Conservation (phyloP, 768 basidiomycete genomes). For the Mycena kentingensis region DNA sequence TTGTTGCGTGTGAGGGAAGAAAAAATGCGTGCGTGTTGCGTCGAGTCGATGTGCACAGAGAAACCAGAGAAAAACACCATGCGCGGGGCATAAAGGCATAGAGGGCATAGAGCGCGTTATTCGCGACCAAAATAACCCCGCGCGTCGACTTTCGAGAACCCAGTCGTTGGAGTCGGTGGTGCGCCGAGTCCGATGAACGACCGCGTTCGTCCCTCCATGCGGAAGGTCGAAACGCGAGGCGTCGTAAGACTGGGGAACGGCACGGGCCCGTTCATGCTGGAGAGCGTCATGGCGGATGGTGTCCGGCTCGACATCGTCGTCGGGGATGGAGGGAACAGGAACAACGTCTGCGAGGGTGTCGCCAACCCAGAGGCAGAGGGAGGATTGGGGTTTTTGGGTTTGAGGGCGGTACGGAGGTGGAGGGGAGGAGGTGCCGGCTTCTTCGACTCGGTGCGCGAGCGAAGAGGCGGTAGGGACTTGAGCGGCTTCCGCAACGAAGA, state of each 20-base stretch:
- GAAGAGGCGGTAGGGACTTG: constrained; percentile 40
- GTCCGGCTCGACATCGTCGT: constrained; percentile 60
- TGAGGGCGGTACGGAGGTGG: constrained; percentile 45
- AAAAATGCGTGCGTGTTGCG: constrained; percentile 10
- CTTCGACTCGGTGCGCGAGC: constrained; percentile 54
- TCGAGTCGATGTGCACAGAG: constrained; percentile 11
- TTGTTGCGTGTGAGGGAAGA: constrained; percentile 17
- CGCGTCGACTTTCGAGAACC: constrained; percentile 81
- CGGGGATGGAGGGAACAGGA: constrained; percentile 83
- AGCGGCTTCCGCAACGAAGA: constrained; percentile 24
- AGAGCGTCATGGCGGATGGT: constrained; percentile 82
- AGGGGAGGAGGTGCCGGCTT: constrained; percentile 60
- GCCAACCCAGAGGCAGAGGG: constrained; percentile 34
- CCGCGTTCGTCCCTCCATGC: constrained; percentile 63
- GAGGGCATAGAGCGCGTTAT: constrained; percentile 9
- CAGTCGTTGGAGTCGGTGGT: constrained; percentile 75
- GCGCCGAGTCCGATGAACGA: constrained; percentile 74
- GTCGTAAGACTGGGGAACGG: constrained; percentile 58
- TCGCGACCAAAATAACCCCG: constrained; percentile 74
- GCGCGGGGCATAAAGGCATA: constrained; percentile 21
- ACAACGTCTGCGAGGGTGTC: constrained; percentile 80
- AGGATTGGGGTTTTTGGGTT: constrained; percentile 33
- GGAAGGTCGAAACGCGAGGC: constrained; percentile 71
- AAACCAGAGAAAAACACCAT: constrained; percentile 13
- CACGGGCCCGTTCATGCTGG: constrained; percentile 46